Conservation (phyloP, 345 rosid genomes). For the Linum trigynum region DNA sequence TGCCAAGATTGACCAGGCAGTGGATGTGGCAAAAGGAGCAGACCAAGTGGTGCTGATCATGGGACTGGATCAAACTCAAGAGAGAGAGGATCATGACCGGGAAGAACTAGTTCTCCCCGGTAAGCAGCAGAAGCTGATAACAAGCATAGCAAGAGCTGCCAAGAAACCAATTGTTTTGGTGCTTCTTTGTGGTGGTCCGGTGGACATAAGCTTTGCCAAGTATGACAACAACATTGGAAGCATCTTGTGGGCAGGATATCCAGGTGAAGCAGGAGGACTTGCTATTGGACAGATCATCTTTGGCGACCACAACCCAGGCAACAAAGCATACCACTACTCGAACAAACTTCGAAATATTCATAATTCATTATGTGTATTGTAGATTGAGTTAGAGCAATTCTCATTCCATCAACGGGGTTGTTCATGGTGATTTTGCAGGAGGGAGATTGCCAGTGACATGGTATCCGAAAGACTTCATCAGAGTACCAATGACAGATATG, state of each 20-base stretch:
- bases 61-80: constrained; percentile 83
- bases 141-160: constrained; percentile 46
- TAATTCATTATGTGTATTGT: no score
- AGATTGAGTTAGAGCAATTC: no score
- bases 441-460: constrained; percentile 86
- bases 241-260: constrained; percentile 94
- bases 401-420: background rate
- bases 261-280: constrained; percentile 73
- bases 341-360: no score
- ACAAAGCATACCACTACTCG: background rate
- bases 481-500: constrained; percentile 58
- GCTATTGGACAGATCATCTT: constrained; percentile 80
- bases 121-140: constrained; percentile 59
- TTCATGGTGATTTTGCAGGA: constrained; percentile 32
- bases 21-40: constrained; percentile 39
- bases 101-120: constrained; percentile 59
- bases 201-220: constrained; percentile 63
- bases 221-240: constrained; percentile 45
- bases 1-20: constrained; percentile 42
- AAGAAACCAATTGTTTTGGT: constrained; percentile 65
- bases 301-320: constrained; percentile 89
- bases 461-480: constrained; percentile 62
- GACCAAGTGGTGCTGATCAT: constrained; percentile 67
- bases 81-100: constrained; percentile 66
- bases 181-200: constrained; percentile 75